phyloP scores from a whole-genome alignment of 2,329 filamentous ascomycete species.

The Fulvia fulva region DNA sequence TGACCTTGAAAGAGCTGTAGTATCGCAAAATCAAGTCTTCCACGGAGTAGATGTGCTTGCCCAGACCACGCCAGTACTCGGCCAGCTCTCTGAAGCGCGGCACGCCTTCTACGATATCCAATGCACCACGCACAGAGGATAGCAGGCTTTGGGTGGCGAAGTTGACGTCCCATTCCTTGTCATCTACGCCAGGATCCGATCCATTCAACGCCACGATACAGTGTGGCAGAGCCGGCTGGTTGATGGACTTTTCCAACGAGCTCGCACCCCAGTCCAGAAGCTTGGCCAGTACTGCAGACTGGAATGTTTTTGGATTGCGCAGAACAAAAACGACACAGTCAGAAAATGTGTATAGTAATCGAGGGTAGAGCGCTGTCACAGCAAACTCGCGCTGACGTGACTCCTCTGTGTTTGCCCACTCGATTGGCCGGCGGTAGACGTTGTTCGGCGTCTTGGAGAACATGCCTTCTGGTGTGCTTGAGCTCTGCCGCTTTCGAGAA shows the following conservation, averaged over 20 bases:
- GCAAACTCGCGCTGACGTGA: constrained; percentile 36
- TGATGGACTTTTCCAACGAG: constrained; percentile 51
- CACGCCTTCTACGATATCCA: constrained; percentile 32
- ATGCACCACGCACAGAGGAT: constrained; percentile 29
- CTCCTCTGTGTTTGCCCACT: constrained; percentile 32
- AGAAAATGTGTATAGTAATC: constrained; percentile 43
- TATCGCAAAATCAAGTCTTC: constrained; percentile 49
- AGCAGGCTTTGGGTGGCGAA: constrained; percentile 33
- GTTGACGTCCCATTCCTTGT: constrained; percentile 33
- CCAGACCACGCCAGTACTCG: constrained; percentile 40
- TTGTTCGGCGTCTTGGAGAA: constrained; percentile 7
- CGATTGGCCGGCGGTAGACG: constrained; percentile 28
- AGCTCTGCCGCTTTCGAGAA: constrained; percentile 17
- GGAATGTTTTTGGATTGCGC: constrained; percentile 37
- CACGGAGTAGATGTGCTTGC: constrained; percentile 42
- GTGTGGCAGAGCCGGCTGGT: constrained; percentile 54
- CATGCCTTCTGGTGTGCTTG: constrained; percentile 12
- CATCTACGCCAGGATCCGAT: constrained; percentile 31
- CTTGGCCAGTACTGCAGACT: constrained; percentile 33
- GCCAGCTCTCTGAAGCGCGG: constrained; percentile 38
- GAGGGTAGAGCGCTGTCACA: constrained; percentile 39
- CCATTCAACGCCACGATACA: constrained; percentile 50
- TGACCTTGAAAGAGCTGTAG: constrained; percentile 46
- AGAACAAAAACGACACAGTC: constrained; percentile 44
- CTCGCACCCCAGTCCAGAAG: constrained; percentile 51